phyloP scores from a whole-genome alignment of 2,329 filamentous ascomycete genomes.

The Colletotrichum cereale region DNA sequence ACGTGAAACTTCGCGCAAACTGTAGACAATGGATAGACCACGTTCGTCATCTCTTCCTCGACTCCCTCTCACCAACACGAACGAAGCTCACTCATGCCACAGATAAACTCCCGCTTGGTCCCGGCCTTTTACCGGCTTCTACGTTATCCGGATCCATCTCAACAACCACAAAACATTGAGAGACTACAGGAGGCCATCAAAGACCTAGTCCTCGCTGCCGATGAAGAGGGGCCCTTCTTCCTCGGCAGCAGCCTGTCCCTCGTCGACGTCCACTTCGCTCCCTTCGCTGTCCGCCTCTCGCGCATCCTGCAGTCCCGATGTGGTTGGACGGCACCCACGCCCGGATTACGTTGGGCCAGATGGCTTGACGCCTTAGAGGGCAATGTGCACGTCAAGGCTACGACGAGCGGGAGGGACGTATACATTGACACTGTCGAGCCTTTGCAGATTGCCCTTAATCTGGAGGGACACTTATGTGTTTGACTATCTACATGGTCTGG shows the following conservation, averaged over 20 bases:
- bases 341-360: constrained; percentile 71
- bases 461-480: constrained; percentile 12
- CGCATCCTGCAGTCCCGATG: constrained; percentile 74
- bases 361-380: constrained; percentile 80
- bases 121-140: constrained; percentile 82
- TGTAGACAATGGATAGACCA: constrained; percentile 86
- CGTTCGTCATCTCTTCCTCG: constrained; percentile 58
- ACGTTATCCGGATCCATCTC: constrained; percentile 70
- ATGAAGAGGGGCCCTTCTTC: constrained; percentile 76
- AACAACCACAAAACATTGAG: constrained; percentile 69
- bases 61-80: neutral
- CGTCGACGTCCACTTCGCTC: constrained; percentile 81
- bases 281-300: constrained; percentile 78
- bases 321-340: constrained; percentile 74
- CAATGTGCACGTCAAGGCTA: constrained; percentile 73
- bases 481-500: neutral
- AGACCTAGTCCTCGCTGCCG: constrained; percentile 60
- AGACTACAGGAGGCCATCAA: constrained; percentile 76
- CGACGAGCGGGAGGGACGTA: constrained; percentile 71
- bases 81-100: neutral
- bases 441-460: constrained; percentile 45
- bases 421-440: constrained; percentile 71
- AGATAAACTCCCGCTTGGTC: constrained; percentile 83
- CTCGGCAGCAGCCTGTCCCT: constrained; percentile 64
- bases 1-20: constrained; percentile 76